Conservation (phyloP, 257 asterid species). For the Parsonsia alboflavescens region DNA sequence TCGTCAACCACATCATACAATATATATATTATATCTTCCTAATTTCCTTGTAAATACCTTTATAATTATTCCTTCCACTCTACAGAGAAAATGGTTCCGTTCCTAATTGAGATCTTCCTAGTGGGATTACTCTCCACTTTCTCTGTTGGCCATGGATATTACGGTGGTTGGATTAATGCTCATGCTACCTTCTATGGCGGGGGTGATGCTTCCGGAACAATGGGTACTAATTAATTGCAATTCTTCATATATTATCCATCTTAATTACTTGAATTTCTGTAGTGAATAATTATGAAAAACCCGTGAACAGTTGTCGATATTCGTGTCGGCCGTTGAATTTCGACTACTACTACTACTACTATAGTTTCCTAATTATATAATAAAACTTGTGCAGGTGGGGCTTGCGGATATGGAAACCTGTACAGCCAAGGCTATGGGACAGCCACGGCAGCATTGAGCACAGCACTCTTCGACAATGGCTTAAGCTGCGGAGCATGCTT, state of each 20-base stretch:
- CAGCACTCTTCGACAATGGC: conserved; percentile 72
- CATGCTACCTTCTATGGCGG: conserved; percentile 97
- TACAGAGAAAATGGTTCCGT: conserved; percentile 25
- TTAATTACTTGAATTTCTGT: no score
- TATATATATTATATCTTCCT: no score
- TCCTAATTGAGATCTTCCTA: conserved; percentile 20
- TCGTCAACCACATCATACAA: no score
- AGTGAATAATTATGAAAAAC: neutral
- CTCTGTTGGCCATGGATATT: conserved; percentile 39
- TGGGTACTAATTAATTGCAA: conserved; percentile 51
- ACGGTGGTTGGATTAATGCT: conserved; percentile 84
- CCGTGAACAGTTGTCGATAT: no score
- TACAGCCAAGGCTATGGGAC: conserved; percentile 84
- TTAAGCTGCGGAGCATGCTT: conserved; percentile 77
- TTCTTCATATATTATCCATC: no score
- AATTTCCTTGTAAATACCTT: no score
- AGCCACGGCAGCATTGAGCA: conserved; percentile 79
- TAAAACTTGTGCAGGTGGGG: conserved; percentile 50
- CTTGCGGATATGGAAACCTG: conserved; percentile 91
- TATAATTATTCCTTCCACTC: neutral
- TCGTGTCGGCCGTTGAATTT: no score
- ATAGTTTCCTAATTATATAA: no score
- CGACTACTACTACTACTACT: no score
- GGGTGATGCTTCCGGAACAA: conserved; percentile 94
- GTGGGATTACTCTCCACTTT: conserved; percentile 40